Conservation (phyloP, 768 basidiomycete species). For the Hortiboletus campestris region DNA sequence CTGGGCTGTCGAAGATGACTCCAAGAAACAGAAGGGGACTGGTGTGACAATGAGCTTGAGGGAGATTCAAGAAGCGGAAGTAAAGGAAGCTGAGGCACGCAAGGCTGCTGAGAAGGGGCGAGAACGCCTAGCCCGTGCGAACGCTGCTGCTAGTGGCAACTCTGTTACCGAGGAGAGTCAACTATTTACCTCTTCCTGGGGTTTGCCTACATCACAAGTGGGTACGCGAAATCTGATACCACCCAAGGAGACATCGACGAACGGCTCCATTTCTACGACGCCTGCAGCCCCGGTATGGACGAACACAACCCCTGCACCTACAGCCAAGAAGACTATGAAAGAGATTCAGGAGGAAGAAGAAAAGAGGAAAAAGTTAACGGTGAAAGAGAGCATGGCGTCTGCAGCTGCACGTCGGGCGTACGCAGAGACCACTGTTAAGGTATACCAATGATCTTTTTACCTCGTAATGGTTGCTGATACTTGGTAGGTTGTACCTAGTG, state of each 20-base stretch:
- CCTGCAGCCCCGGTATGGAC: slow-evolving; percentile 67
- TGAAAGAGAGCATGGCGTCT: slow-evolving; percentile 58
- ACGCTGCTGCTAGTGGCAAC: slow-evolving; percentile 32
- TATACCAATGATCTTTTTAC: slow-evolving; percentile 26
- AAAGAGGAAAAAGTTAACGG: slow-evolving; percentile 65
- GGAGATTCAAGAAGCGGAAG: slow-evolving; percentile 94
- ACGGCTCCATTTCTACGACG: slow-evolving; percentile 28
- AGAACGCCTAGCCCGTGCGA: slow-evolving; percentile 55
- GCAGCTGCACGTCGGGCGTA: slow-evolving; percentile 67
- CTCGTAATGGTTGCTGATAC: slow-evolving; percentile 1
- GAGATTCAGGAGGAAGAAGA: slow-evolving; percentile 99
- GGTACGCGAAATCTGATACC: slow-evolving; percentile 45
- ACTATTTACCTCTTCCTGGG: slow-evolving; percentile 76
- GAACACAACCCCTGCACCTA: slow-evolving; percentile 49
- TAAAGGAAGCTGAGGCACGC: slow-evolving; percentile 72
- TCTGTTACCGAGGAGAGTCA: slow-evolving; percentile 55
- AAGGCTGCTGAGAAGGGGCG: slow-evolving; percentile 74
- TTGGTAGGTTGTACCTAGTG: slow-evolving; percentile 32
- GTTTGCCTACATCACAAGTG: slow-evolving; percentile 79
- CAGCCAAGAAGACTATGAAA: slow-evolving; percentile 90
- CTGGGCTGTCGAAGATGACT: slow-evolving; percentile 71
- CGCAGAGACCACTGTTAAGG: slow-evolving; percentile 78
- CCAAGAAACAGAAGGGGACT: slow-evolving; percentile 49
- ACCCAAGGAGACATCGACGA: slow-evolving; percentile 42
- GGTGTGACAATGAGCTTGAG: slow-evolving; percentile 65